These are phyloP conservation scores for Kockovaella imperatae DNA, from an alignment of 768 basidiomycete genomes.

Conservation along the genomic window DNA sequence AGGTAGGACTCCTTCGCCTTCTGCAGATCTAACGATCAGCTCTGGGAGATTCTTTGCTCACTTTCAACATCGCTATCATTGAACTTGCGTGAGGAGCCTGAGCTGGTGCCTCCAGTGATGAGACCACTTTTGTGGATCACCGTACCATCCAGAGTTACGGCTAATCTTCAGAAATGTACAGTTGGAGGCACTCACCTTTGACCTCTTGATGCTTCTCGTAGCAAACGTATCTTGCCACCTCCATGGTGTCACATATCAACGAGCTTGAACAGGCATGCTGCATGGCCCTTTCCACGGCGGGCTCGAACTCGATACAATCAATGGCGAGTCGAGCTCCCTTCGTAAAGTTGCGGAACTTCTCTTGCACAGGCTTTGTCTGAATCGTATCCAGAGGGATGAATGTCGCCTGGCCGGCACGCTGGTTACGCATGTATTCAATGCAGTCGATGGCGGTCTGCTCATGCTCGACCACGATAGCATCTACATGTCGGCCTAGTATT, in stretches of 20 bases:
- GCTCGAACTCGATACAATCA: constrained; percentile 73
- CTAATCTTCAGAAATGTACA: constrained; percentile 46
- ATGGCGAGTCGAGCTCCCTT: constrained; percentile 79
- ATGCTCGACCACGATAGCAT: constrained; percentile 91
- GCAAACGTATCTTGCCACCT: constrained; percentile 78
- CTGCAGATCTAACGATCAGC: constrained; percentile 13
- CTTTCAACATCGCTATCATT: constrained; percentile 90
- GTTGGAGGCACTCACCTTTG: constrained; percentile 60
- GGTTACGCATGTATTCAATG: constrained; percentile 95
- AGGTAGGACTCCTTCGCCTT: constrained; percentile 48
- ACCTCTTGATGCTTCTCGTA: constrained; percentile 95
- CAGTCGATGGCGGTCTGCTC: constrained; percentile 97
- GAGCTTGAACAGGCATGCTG: constrained; percentile 94
- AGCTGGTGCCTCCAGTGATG: constrained; percentile 88
- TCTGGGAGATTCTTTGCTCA: constrained; percentile 36
- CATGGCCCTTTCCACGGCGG: constrained; percentile 84
- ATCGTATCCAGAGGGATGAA: constrained; percentile 99
- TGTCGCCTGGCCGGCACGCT: constrained; percentile 90
- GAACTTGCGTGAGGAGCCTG: constrained; percentile 76
- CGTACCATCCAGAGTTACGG: constrained; percentile 93
- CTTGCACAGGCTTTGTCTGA: constrained; percentile 84
- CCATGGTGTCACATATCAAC: constrained; percentile 91
- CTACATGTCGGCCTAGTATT: constrained; percentile 86
- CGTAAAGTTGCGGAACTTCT: constrained; percentile 85
- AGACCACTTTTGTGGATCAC: constrained; percentile 95